phyloP scores from a whole-genome alignment of 495 filamentous ascomycete genomes.

The Penicillium simplicissimum region DNA sequence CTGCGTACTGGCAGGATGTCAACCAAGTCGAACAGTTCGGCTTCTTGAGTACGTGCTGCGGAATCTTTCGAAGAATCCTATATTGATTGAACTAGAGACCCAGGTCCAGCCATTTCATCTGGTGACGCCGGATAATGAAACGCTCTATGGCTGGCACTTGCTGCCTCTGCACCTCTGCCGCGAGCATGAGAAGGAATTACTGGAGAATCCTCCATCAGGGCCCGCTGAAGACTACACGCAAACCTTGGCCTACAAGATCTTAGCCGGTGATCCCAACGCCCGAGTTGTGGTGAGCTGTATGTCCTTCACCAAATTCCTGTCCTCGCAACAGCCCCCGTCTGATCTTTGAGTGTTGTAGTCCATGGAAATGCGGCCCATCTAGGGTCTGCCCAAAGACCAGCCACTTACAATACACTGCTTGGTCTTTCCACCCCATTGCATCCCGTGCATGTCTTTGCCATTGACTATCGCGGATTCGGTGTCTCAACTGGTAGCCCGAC shows the following conservation, averaged over 20 bases:
- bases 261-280: constrained; percentile 56
- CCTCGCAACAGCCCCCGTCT: not conserved
- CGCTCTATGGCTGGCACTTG: constrained; percentile 62
- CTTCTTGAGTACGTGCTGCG: constrained; percentile 64
- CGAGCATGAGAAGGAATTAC: constrained; percentile 48
- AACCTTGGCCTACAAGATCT: constrained; percentile 53
- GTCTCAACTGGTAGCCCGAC: constrained; percentile 76
- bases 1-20: constrained; percentile 65
- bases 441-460: constrained; percentile 64
- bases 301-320: not conserved
- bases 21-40: constrained; percentile 77
- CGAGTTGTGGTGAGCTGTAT: constrained; percentile 59
- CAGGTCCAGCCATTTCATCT: constrained; percentile 62
- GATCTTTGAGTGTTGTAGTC: constrained; percentile 25
- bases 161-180: constrained; percentile 56
- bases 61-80: not conserved
- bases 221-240: constrained; percentile 43
- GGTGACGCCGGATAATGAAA: constrained; percentile 57
- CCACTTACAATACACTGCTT: constrained; percentile 42
- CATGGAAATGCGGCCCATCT: constrained; percentile 53
- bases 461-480: constrained; percentile 93
- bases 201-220: constrained; percentile 43
- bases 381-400: constrained; percentile 46
- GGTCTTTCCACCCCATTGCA: constrained; percentile 48
- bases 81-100: constrained; percentile 43